Percentiles rank a stretch among this genome's conserved stretches.
phyloP scores from a whole-genome alignment of 768 basidiomycete genomes.

The Pluteus cervinus region DNA sequence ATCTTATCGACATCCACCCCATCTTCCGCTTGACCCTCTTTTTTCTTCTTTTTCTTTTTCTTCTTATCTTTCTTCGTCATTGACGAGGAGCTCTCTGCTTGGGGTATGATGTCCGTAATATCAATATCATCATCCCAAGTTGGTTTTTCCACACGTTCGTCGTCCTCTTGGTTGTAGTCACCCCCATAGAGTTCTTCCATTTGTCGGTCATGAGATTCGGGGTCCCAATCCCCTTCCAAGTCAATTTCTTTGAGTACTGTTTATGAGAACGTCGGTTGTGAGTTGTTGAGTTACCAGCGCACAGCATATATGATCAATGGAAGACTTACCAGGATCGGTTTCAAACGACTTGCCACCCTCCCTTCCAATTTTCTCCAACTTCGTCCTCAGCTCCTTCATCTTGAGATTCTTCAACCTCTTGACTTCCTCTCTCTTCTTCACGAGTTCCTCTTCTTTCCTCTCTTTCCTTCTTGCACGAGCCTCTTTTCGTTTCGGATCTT shows the following conservation, averaged over 20 bases:
- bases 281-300: background rate
- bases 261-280: too few species aligned
- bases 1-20: constrained; percentile 57
- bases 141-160: constrained; percentile 54
- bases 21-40: constrained; percentile 30
- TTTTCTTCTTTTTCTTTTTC: constrained; percentile 44
- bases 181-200: constrained; percentile 71
- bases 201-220: constrained; percentile 73
- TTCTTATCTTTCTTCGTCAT: constrained; percentile 52
- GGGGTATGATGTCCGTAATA: constrained; percentile 52
- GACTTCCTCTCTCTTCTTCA: constrained; percentile 74
- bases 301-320: background rate
- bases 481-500: constrained; percentile 75
- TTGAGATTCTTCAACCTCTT: constrained; percentile 79
- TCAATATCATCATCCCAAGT: constrained; percentile 90
- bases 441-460: constrained; percentile 73
- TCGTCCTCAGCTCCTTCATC: constrained; percentile 71
- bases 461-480: constrained; percentile 74
- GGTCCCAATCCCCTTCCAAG: constrained; percentile 92
- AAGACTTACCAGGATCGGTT: constrained; percentile 25
- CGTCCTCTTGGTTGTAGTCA: constrained; percentile 31
- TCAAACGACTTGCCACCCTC: constrained; percentile 54
- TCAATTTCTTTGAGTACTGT: constrained; percentile 69
- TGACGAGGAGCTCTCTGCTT: constrained; percentile 20
- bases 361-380: constrained; percentile 64